Evolutionary conservation across 176 grass and related monocot species (phyloP), one percentile per base, ranked within the genome.

Genomic region (Hyparrhenia diplandra): DNA sequence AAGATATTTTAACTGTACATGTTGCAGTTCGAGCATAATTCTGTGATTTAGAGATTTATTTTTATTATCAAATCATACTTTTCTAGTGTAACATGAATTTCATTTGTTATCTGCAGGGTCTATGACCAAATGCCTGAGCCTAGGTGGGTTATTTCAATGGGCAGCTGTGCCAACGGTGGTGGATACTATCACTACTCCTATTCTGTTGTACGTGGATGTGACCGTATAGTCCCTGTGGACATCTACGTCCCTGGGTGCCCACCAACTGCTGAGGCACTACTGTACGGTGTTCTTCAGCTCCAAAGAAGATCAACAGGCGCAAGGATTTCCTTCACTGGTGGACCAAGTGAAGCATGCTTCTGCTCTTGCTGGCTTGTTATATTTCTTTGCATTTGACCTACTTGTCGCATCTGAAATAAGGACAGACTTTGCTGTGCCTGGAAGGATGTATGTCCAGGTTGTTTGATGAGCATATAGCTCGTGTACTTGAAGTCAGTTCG

Each of bases 51-150:
- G 64, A 24, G 7, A 57, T 29, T 60, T 40, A 24, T 46, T 13
- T 59, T 60, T 74, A 16, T 52, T 51, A 25, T 23, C 49, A 18
- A 17, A 39, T 85, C 36, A 30, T 35, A 73, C 11, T 13, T 81
- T 29, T 8, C 5, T 41, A 32, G 76, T 71, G 21, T 11, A 12
- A 20, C 63, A 37, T 10, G 24, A 64, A 64, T 28, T 73, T 47
- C 35, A 68, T 82, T 75, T 62, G 34, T 75, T 28, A 37, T 68
- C 12, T 37, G 39, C 78, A 95, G 92, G 77, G 92, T 95, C 47
- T 95, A 98, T 76, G 96, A 98, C 64, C 96, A 98, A 85, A 98
- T 98, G 92, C 95, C 95, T 6, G 95, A 98, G 67, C 92, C 95
- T 20, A 76, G 92, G 36, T 98, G 96, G 95, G 95, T 98, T 34